Percentiles rank a stretch among this genome's conserved stretches.
Evolutionary conservation across 345 rosid genomes (phyloP).

Genomic region (Eucalyptus tenuipes): DNA sequence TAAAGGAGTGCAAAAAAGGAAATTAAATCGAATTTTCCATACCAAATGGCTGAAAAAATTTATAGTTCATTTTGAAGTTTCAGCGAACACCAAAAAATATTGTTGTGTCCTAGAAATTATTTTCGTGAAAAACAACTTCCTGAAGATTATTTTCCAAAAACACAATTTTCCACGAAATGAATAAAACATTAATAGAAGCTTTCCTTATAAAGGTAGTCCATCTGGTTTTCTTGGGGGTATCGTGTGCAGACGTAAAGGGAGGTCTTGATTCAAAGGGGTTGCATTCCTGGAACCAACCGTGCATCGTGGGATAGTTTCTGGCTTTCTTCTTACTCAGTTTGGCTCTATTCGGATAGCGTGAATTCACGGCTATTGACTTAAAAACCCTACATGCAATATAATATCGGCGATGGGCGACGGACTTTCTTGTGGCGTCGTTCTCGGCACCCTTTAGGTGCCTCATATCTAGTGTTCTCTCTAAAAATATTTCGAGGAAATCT

Average conservation of each 20-base stretch:
- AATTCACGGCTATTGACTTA: not conserved
- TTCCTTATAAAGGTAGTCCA: not conserved
- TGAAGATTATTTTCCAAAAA: too few species aligned
- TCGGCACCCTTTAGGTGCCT: not conserved
- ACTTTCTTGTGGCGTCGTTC: not conserved
- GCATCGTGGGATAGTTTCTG: not conserved
- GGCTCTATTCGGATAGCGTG: not conserved
- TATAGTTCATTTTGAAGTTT: too few species aligned
- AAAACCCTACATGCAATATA: not conserved
- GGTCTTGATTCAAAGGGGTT: not conserved
- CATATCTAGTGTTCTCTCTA: not conserved
- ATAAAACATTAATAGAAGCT: not conserved
- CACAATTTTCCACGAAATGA: too few species aligned
- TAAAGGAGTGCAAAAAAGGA: too few species aligned
- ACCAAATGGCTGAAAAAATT: accelerated
- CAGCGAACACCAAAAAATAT: too few species aligned
- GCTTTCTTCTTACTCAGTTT: not conserved
- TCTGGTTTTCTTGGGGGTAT: not conserved
- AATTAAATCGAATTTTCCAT: too few species aligned
- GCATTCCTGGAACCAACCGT: not conserved
- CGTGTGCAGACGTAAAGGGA: not conserved
- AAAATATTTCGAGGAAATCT: not conserved
- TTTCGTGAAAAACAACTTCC: too few species aligned
- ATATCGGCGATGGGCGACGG: not conserved
- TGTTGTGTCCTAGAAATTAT: accelerated